These are phyloP conservation scores for Podospora pseudocomata DNA, from an alignment of 495 filamentous ascomycete genomes.

Conservation along the genomic window DNA sequence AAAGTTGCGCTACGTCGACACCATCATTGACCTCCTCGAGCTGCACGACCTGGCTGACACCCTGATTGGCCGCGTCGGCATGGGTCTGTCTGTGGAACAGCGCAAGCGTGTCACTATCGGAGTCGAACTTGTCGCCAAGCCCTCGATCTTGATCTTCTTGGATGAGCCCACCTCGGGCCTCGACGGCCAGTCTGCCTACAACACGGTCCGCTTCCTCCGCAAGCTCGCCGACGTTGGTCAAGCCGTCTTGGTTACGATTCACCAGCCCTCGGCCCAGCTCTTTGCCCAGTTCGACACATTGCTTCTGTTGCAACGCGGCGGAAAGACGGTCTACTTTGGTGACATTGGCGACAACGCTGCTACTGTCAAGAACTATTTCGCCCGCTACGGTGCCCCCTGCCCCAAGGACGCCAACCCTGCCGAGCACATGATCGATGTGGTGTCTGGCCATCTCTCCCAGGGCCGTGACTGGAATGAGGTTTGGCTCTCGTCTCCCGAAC, in stretches of 20 bases:
- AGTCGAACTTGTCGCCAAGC: conserved; percentile 90
- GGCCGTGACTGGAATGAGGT: conserved; percentile 73
- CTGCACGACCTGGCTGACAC: conserved; percentile 79
- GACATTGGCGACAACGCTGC: conserved; percentile 44
- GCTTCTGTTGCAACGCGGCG: conserved; percentile 62
- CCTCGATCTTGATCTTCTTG: conserved; percentile 69
- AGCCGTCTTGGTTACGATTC: conserved; percentile 69
- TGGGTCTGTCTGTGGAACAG: conserved; percentile 48
- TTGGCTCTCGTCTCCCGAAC: conserved; percentile 70
- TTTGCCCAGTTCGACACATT: conserved; percentile 73
- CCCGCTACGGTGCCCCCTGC: conserved; percentile 66
- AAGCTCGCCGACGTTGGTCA: conserved; percentile 75
- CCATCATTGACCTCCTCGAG: conserved; percentile 78
- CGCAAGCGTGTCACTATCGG: conserved; percentile 75
- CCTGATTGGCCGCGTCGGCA: conserved; percentile 72
- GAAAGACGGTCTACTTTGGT: conserved; percentile 67
- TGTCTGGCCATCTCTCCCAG: conserved; percentile 53
- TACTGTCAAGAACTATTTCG: conserved; percentile 42
- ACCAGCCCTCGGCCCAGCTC: conserved; percentile 69
- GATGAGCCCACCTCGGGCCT: conserved; percentile 81
- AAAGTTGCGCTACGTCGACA: conserved; percentile 79
- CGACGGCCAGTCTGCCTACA: conserved; percentile 80
- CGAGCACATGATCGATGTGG: conserved; percentile 85
- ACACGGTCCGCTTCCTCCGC: conserved; percentile 76
- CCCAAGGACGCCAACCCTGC: conserved; percentile 63